phyloP scores from a whole-genome alignment of 495 filamentous ascomycete genomes.

The Xylaria scruposa region DNA sequence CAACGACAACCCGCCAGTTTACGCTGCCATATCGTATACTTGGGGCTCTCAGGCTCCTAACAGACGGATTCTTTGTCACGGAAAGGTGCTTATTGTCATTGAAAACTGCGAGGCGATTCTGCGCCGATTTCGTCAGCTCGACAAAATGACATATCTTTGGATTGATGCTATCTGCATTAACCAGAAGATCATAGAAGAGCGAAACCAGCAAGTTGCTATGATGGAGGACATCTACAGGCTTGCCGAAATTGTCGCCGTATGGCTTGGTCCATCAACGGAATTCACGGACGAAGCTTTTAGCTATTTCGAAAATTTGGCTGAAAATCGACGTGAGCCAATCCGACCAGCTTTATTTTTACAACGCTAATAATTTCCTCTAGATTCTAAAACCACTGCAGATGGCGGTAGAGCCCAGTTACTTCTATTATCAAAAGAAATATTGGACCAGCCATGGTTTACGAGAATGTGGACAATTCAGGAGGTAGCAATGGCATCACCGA shows the following conservation, averaged over 20 bases:
- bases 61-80: not conserved
- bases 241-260: not conserved
- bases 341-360: not conserved
- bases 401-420: not conserved
- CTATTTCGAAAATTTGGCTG: not conserved
- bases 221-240: not conserved
- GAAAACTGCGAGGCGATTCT: not conserved
- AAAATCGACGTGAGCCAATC: not conserved
- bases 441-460: conserved; percentile 8
- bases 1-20: not conserved
- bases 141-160: not conserved
- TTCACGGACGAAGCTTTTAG: not conserved
- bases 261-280: not conserved
- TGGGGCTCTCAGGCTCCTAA: not conserved
- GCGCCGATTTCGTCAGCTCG: not conserved
- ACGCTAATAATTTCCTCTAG: not conserved
- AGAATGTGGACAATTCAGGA: conserved; percentile 13
- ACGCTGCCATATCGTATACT: not conserved
- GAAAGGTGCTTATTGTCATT: not conserved
- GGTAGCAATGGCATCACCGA: conserved; percentile 9
- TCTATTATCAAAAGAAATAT: not conserved
- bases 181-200: not conserved
- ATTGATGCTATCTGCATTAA: not conserved
- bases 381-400: not conserved
- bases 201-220: not conserved